Evolutionary conservation across 805 yeast genomes (phyloP), one percentile per base, ranked within the genome.

Genomic region (Kodamaea kaohsiungensis): DNA sequence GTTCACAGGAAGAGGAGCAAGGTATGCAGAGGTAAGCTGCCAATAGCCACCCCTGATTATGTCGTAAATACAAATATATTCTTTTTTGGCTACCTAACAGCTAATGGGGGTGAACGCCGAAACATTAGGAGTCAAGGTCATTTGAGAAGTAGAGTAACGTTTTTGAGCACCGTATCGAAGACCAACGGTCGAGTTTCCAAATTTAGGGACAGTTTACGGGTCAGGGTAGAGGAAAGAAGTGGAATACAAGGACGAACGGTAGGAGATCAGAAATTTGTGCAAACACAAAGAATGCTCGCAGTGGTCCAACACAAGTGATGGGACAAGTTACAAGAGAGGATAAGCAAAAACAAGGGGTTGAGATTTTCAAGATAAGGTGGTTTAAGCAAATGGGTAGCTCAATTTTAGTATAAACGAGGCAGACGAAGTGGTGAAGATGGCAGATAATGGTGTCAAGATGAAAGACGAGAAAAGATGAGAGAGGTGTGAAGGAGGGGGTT

Each of bases 331-430:
- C 25, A 17, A 12, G 25, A 17, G 25, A 17, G 25, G n/a, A 40
- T 16, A n/a, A 40, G 45, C 45, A 13, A 40, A 40, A 40, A 7
- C n/a, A 19, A 17, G 25, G 25, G 19, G 19, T 22, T 17, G 25
- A 12, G n/a, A 7, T 16, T 40, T 40, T 40, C 22, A 12, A 17
- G 45, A 15, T 16, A 7, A 16, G 19, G 45, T 16, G 25, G 12
- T 40, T 40, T 10, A 40, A 40, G 45, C 45, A 40, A 17, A 16
- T 17, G 45, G 19, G 45, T 40, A 40, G 45, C 45, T 40, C 45
- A 40, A 40, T 40, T 40, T 40, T 40, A 15, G 35, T 30, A 30
- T 30, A 9, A 38, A 38, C 42, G 16, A 38, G 15, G 25, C 25
- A 38, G 42, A 38, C 35, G 35, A 30, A 12, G 35, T 30, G 35